Base-by-base conservation (phyloP, 306 rosid genomes). In the Sicyos baderoa region DNA sequence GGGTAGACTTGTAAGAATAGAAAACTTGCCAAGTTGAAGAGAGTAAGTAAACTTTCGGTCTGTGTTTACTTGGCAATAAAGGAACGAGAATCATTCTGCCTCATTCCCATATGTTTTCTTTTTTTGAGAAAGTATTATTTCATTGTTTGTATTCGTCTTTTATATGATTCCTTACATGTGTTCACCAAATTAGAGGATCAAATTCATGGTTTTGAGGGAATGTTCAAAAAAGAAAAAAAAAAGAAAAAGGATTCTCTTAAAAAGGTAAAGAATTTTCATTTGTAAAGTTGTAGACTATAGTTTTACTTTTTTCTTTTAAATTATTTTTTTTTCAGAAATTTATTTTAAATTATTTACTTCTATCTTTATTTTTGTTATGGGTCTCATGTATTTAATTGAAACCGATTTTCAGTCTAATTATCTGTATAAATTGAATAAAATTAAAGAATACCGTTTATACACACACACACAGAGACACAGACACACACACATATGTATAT, bases 1-100 rank as follows among this genome's bases (percentile, higher is more conserved):
- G 19, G 68, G 49, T n/a, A 37, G 68, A 37, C 50, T 37, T 61
- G 67, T 22, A 14, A 27, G 64, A 15, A 25, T n/a, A 60, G 49
- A 35, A 60, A 16, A 60, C 67, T n/a, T 35, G 49, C 68, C 25
- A 61, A 17, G 44, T 37, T 61, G 68, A 61, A 61, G 68, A 37
- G 23, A 61, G 49, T 9, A 10, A 61, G 68, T 17, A 37, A n/a
- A 37, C 68, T 61, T 61, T 37, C 16, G 4, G 49, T 37, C 16
- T 61, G 49, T 2, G 9, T 61, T 61, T 61, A 17, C 50, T 61
- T 61, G 68, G 37, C 68, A 61, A 61, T 37, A 2, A 61, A 61
- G 68, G 50, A 37, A 61, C 4, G 48, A 9, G 68, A 61, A 61
- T 61, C 25, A 35, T 35, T 61, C 27, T 61, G 12, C 25, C 47